Conservation (phyloP, 768 basidiomycete genomes). For the Clathrus columnatus region DNA sequence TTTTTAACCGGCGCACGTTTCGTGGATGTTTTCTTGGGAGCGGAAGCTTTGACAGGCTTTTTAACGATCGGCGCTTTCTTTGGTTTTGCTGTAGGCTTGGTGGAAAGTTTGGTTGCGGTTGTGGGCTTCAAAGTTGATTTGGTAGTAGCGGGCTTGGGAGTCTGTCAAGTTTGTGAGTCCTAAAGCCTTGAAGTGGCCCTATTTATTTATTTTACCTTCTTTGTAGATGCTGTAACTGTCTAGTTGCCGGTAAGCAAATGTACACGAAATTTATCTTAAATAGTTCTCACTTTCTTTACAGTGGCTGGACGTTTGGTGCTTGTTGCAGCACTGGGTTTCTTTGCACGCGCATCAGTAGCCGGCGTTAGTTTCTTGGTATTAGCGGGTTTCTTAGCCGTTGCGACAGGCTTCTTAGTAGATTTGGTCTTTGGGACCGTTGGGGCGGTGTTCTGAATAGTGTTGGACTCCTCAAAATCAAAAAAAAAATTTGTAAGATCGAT, state of each 20-base stretch:
- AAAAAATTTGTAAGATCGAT: too few species aligned
- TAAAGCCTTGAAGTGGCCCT: not conserved
- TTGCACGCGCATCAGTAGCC: not conserved
- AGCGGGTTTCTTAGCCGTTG: not conserved
- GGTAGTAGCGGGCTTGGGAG: conserved; percentile 25
- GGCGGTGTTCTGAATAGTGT: conserved; percentile 5
- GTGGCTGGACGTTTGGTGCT: not conserved
- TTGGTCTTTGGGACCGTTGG: conserved; percentile 10
- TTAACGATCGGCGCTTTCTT: conserved; percentile 38
- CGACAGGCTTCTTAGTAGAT: conserved; percentile 6
- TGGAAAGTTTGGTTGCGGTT: conserved; percentile 11
- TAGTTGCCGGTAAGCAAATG: not conserved
- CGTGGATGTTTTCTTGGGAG: conserved; percentile 21
- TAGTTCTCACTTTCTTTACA: not conserved
- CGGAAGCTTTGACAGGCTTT: conserved; percentile 17
- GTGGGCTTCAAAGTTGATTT: too few species aligned
- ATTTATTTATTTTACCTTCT: conserved; percentile 3
- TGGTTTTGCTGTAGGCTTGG: conserved; percentile 13
- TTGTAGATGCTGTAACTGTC: not conserved
- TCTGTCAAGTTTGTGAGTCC: conserved; percentile 14
- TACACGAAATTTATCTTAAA: not conserved
- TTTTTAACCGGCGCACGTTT: conserved; percentile 58
- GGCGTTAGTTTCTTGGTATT: not conserved
- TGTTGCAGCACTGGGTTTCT: conserved; percentile 1
- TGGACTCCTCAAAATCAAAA: too few species aligned